Base-by-base conservation (phyloP, 208 protist species). In the Naegleria fowleri region DNA sequence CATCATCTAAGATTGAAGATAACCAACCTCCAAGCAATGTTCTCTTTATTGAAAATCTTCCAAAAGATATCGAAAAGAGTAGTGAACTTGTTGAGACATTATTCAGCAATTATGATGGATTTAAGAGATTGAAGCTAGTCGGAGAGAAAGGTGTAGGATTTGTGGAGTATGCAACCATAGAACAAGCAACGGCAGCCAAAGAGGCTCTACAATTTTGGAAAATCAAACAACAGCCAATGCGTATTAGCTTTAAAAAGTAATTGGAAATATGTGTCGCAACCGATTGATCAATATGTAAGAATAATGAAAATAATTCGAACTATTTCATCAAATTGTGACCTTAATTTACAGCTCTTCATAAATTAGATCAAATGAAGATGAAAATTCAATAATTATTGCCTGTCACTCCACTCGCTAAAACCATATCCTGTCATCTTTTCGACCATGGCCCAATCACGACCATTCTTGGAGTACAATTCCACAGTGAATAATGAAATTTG, bases 1-100 rank as follows among this genome's bases (percentile, higher is more conserved):
- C 7, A 85, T 36, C 75, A 38, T 83, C 75, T n/a, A 83, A 13
- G 83, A 88, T 19, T 5, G 43, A 51, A 48, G 85, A 29, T 4
- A 88, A 88, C 19, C 55, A 29, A 29, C 29, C 15, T 33, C 86
- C 86, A 38, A 89, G 40, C 29, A 58, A 67, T 33, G 40, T 89
- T 75, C n/a, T 89, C 0, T 89, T 89, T 33, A n/a, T 89, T 19
- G 86, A 89, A 67, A 67, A 52, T 89, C 39, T 89, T 29, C 86
- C 43, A 29, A 40, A 13, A 5, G 33, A 89, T 6, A 40, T 89
- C 29, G 11, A 67, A 36, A 40, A 67, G 33, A 41, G 13, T 52
- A 15, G 40, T 67, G 19, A 41, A 38, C 5, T 55, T 22, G 2
- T 67, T 39, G 86, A 55, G 29, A 67, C 51, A 6, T 25, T 89